Evolutionary conservation across 306 rosid genomes (phyloP).

Genomic region (Cucumis cinereus): DNA sequence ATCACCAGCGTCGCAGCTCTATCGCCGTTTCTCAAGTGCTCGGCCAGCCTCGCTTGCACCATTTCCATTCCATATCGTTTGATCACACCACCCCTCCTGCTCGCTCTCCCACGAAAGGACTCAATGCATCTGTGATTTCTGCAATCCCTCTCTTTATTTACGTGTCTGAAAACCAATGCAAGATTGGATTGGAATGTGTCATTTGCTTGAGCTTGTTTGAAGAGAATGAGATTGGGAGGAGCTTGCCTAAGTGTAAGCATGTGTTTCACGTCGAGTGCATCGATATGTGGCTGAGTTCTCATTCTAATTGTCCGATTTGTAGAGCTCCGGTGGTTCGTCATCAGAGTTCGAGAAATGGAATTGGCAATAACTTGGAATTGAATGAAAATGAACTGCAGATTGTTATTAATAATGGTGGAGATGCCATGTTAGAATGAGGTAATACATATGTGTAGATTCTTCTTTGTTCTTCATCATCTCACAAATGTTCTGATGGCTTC

Average conservation of each 20-base stretch:
- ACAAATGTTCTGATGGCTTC: too few relatives aligned
- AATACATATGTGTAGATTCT: background rate
- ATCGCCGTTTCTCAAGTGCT: constrained; percentile 45
- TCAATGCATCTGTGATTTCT: constrained; percentile 34
- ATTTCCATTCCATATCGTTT: constrained; percentile 36
- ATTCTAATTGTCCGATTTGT: constrained; percentile 75
- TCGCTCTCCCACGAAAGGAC: constrained; percentile 38
- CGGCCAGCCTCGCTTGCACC: constrained; percentile 48
- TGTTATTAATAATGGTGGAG: background rate
- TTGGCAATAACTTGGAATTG: background rate
- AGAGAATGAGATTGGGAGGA: constrained; percentile 54
- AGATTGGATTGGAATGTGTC: constrained; percentile 47
- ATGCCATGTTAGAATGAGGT: background rate
- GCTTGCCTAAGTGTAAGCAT: constrained; percentile 65
- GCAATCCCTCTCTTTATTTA: constrained; percentile 54
- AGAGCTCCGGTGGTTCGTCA: constrained; percentile 32
- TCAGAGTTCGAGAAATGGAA: background rate
- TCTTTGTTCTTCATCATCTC: background rate
- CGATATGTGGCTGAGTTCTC: constrained; percentile 85
- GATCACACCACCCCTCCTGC: constrained; percentile 28
- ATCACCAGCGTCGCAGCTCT: constrained; percentile 37
- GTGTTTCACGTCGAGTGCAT: constrained; percentile 71
- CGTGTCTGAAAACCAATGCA: constrained; percentile 2
- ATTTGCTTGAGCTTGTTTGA: constrained; percentile 62
- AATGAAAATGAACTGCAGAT: background rate